Base-by-base conservation (phyloP, 805 yeast species). In the Wickerhamomyces hampshirensis region DNA sequence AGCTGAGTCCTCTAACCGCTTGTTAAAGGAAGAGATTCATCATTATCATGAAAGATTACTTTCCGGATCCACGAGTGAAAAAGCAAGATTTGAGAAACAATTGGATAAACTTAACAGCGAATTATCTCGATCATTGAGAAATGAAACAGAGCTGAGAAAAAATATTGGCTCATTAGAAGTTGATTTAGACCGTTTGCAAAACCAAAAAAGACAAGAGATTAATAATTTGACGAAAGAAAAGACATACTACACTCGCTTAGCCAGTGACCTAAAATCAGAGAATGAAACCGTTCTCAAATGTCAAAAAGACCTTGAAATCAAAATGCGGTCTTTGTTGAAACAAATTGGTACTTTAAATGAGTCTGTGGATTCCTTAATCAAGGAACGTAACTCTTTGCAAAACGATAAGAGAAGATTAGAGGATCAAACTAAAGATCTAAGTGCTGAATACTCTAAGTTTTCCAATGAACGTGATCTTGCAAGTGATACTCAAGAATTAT, bases 131-230 rank as follows among this genome's bases (percentile, higher is more conserved):
- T 70, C 75, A 44, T 63, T 78, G 60, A 77, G 78, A 47, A 68
- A 66, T 26, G 95, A 86, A 55, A 77, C 86, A 1, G 75, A 72
- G 21, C 56, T 82, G 37, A 74, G 79, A 40, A 82, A 79, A 46
- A 79, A 73, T 31, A 63, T 80, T 44, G 80, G 84, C 35, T 74
- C 74, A 26, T 59, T 81, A 18, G 73, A 70, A 29, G 70, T 78
- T 44, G 81, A 79, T 41, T 59, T 77, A 30, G 86, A 79, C 42
- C 71, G 74, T 7, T 55, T 73, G n/a, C 59, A 66, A 24, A 63
- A 60, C n/a, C 64, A 60, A 26, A 52, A 56, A 31, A 58, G 53
- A 11, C 47, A 56, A 4, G 68, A 63, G 35, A 58, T 66, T 21
- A 40, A 46, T 12, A 71, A 68, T 21, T 39, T 72, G 26, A 42